Base-by-base conservation (phyloP, 345 rosid species). In the Eucalyptus globulus region DNA sequence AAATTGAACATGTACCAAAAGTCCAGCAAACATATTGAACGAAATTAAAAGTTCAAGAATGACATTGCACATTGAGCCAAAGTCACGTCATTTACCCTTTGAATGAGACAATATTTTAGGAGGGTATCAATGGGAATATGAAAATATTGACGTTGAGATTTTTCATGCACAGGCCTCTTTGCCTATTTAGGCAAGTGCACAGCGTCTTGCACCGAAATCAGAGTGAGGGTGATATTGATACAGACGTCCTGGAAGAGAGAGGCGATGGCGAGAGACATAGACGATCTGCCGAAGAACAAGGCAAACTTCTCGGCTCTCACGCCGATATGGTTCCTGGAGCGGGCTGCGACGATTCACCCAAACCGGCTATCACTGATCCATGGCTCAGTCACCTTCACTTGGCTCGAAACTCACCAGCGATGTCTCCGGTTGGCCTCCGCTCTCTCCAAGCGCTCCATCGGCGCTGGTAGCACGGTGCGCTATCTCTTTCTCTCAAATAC, bases 371-470 rank as follows among this genome's bases (percentile, higher is more conserved):
- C 99, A 17, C 65, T 98, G 67, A 86, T 98, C 90, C 97, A 96
- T 49, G 97, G 95, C 91, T 93, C 98, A 9, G 62, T 86, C 5
- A 87, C 90, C 37, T 96, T 94, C 96, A 96, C 98, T 19, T 96
- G 99, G 99, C 95, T 87, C 11, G 94, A 95, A 72, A 98, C 98
- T 40, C 95, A 96, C 90, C 91, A 86, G 31, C 98, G 99, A 2
- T 97, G 99, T 93, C 96, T 97, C 47, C 95, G 95, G 14, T 90
- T 98, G 87, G 99, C 99, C 24, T 96, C 99, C 72, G 98, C 99
- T 80, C 96, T 98, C 88, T 89, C 91, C 87, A 89, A n/a, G 13
- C 96, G 89, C 89, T 94, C 96, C 80, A 49, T 97, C 91, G 98
- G 98, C 87, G 88, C 89, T 31, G 97, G 99, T 83, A 89, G 91